Conservation (phyloP, 306 rosid genomes). For the Glycine tomentella region DNA sequence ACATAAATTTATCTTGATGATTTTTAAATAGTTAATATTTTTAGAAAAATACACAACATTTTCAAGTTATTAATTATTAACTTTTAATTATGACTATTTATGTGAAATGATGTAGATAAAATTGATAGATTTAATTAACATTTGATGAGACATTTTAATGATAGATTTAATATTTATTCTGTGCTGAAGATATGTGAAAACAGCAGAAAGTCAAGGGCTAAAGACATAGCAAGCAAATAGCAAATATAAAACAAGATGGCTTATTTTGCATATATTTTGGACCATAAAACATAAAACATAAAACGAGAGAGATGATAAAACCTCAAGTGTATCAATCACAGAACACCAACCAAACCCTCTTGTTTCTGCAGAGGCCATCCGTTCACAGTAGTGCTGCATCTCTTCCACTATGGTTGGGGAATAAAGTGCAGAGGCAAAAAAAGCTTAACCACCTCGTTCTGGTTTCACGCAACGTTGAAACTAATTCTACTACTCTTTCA, state of each 20-base stretch:
- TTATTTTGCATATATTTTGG: not conserved
- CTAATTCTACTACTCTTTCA: not conserved
- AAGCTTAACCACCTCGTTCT: slow-evolving; percentile 9
- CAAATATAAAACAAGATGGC: not conserved
- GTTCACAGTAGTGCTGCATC: not conserved
- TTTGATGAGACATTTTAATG: no score
- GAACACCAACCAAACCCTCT: slow-evolving; percentile 24
- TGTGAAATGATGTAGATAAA: no score
- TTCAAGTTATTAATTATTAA: no score
- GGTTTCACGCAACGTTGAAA: slow-evolving; percentile 24
- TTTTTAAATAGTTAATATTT: no score
- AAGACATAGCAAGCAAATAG: not conserved
- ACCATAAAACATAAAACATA: slow-evolving; percentile 32
- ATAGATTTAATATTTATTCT: no score
- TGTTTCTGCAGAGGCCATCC: slow-evolving; percentile 25
- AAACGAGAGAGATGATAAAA: slow-evolving; percentile 45
- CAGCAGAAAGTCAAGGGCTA: not conserved
- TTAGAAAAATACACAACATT: no score
- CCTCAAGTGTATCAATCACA: slow-evolving; percentile 32
- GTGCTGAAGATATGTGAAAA: not conserved
- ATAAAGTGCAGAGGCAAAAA: slow-evolving; percentile 13
- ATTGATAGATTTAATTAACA: no score
- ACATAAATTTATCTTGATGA: no score
- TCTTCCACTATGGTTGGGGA: slow-evolving; percentile 21
- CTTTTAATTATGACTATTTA: no score